Evolutionary conservation across 2,329 filamentous ascomycete genomes (phyloP).

Genomic region (Falciphora oryzae): DNA sequence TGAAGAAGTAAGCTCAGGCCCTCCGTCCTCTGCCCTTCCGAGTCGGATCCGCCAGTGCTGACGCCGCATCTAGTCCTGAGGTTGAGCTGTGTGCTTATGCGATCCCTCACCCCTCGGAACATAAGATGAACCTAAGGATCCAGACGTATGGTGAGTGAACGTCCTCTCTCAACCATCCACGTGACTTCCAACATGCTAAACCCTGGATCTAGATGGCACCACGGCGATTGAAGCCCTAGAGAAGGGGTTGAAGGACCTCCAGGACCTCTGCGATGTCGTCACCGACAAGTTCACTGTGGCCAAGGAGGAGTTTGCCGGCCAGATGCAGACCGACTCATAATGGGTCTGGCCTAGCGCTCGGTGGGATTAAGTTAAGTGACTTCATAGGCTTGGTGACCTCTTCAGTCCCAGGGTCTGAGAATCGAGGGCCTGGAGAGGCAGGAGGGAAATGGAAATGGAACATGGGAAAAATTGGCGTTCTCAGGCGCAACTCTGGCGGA

Average conservation of each 20-base stretch:
- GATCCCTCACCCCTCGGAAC: slow-evolving; percentile 92
- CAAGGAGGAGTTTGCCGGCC: slow-evolving; percentile 48
- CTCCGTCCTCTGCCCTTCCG: neutral
- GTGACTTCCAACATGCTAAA: slow-evolving; percentile 14
- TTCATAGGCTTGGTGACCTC: neutral
- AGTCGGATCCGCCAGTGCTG: slow-evolving; percentile 9
- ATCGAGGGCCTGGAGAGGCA: neutral
- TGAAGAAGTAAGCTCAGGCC: slow-evolving; percentile 79
- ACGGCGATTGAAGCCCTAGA: slow-evolving; percentile 80
- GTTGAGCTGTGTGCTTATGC: slow-evolving; percentile 99
- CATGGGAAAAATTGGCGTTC: slow-evolving; percentile 4
- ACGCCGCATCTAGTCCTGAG: slow-evolving; percentile 60
- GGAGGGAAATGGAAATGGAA: neutral
- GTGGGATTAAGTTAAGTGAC: neutral
- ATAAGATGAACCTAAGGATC: slow-evolving; percentile 95
- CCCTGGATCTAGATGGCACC: slow-evolving; percentile 55
- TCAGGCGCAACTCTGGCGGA: slow-evolving; percentile 2
- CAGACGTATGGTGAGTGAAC: slow-evolving; percentile 79
- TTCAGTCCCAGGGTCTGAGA: neutral
- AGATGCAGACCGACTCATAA: slow-evolving; percentile 8
- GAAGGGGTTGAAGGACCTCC: slow-evolving; percentile 83
- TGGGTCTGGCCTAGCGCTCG: neutral
- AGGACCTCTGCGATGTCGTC: slow-evolving; percentile 89
- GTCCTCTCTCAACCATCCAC: neutral
- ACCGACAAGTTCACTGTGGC: slow-evolving; percentile 78